These are phyloP conservation scores for Starmera amethionina DNA, from an alignment of 805 yeast genomes.

Conservation along the genomic window DNA sequence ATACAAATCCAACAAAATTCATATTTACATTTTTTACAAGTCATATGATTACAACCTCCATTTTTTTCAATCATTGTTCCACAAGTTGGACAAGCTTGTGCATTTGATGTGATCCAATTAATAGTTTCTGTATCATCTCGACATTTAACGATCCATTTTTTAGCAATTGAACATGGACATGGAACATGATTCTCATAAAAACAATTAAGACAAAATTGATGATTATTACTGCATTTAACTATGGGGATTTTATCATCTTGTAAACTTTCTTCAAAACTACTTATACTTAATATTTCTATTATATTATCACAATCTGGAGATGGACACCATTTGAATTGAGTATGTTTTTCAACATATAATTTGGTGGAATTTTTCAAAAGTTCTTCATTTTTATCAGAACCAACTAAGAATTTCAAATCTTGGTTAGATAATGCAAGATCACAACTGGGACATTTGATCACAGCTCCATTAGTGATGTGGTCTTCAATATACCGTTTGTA, in stretches of 20 bases:
- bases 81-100: slow-evolving; percentile 84
- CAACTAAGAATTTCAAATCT: slow-evolving; percentile 33
- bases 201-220: slow-evolving; percentile 75
- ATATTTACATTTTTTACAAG: slow-evolving; percentile 63
- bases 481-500: slow-evolving; percentile 49
- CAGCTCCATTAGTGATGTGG: slow-evolving; percentile 28
- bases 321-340: slow-evolving; percentile 68
- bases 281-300: slow-evolving; percentile 25
- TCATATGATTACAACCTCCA: slow-evolving; percentile 98
- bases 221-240: slow-evolving; percentile 57
- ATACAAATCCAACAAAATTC: slow-evolving; percentile 94
- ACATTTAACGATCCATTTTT: slow-evolving; percentile 69
- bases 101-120: slow-evolving; percentile 78
- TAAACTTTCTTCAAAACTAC: slow-evolving; percentile 5
- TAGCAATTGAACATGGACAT: slow-evolving; percentile 63
- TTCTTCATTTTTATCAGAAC: slow-evolving; percentile 20
- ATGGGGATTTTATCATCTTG: slow-evolving; percentile 38
- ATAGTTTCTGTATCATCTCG: slow-evolving; percentile 82
- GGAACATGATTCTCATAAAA: slow-evolving; percentile 73
- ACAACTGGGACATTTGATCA: slow-evolving; percentile 61
- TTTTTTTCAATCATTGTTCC: slow-evolving; percentile 73
- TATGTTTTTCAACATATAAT: slow-evolving; percentile 41
- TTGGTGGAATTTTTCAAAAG: slow-evolving; percentile 30
- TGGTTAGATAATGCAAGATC: slow-evolving; percentile 26
- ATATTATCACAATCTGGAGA: slow-evolving; percentile 67